Base-by-base conservation (phyloP, 2,329 filamentous ascomycete genomes). In the Cladosporium velox region DNA sequence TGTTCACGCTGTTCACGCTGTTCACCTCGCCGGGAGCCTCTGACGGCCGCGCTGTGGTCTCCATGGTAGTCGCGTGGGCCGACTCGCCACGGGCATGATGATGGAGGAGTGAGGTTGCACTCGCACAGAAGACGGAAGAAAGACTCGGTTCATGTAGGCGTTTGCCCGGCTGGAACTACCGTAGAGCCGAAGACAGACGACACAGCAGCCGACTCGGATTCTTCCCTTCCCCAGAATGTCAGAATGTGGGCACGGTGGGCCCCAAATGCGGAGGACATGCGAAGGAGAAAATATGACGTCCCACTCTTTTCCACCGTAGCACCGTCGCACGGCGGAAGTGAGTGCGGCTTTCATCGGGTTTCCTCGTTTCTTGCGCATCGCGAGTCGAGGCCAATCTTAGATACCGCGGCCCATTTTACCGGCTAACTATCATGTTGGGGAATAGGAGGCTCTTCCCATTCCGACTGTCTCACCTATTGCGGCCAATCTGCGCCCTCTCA, bases 21-120 rank as follows among this genome's bases (percentile, higher is more conserved):
- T 54, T 64, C 49, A 47, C 34, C 21, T 41, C 51, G 24, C 35
- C 32, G n/a, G 51, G 34, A 6, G 61, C 26, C 51, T 64, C 61
- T 47, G 61, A 28, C 61, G 61, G 61, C 61, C 51, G 30, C 49
- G 61, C 35, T 64, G 61, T 57, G 51, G 61, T 64, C 35, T 64
- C 61, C 61, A 64, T 64, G 51, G n/a, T 54, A 32, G 61, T 64
- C 61, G 61, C 26, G 21, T 32, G 35, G 34, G 61, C 32, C 35
- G 21, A 30, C 28, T 41, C 26, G 24, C 26, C 34, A 32, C 28
- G 24, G 14, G 51, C 61, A 64, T 64, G 24, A 57, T 64, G 24
- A 28, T 64, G n/a, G 57, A 59, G 34, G 57, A 32, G 32, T 44
- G 35, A 59, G 57, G 44, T 30, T 35, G 44, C 59, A 30, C 38